Evolutionary conservation across 495 filamentous ascomycete species (phyloP).

Genomic region (Neurospora africana): DNA sequence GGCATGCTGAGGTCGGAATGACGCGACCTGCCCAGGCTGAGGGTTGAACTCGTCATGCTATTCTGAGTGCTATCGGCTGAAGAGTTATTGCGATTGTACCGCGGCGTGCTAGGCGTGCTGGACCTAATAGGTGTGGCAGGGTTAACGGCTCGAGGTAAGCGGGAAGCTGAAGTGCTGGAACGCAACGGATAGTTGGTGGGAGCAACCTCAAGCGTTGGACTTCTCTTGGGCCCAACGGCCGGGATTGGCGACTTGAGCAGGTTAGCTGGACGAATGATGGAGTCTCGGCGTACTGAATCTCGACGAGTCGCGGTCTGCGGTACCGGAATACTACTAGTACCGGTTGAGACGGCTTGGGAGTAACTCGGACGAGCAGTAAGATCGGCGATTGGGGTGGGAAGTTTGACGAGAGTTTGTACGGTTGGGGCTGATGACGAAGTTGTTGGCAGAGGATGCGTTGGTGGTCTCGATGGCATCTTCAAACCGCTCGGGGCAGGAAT

Average conservation of each 20-base stretch:
- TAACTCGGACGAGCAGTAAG: constrained; percentile 10
- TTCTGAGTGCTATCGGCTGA: constrained; percentile 25
- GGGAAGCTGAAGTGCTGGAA: constrained; percentile 20
- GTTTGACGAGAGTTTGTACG: neutral
- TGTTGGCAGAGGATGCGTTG: constrained; percentile 4
- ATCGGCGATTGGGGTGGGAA: constrained; percentile 3
- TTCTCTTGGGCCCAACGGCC: neutral
- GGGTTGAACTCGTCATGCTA: constrained; percentile 24
- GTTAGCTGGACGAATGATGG: constrained; percentile 1
- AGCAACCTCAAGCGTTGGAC: constrained; percentile 7
- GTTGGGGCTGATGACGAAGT: neutral
- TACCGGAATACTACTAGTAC: neutral
- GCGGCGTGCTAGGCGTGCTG: constrained; percentile 11
- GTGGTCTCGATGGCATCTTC: constrained; percentile 10
- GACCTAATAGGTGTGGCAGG: constrained; percentile 21
- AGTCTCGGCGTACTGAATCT: neutral
- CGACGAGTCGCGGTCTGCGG: neutral
- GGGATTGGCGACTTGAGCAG: constrained; percentile 2
- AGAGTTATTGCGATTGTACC: constrained; percentile 18
- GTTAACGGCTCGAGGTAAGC: constrained; percentile 18
- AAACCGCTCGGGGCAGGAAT: constrained; percentile 5
- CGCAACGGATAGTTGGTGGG: constrained; percentile 15
- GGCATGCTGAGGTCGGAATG: constrained; percentile 12
- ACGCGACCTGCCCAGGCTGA: constrained; percentile 18
- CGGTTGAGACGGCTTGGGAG: constrained; percentile 8